A percentile compares a stretch with the other conserved stretches of the same genome.
phyloP scores from a whole-genome alignment of 306 rosid genomes.

The Lathyrus oleraceus region DNA sequence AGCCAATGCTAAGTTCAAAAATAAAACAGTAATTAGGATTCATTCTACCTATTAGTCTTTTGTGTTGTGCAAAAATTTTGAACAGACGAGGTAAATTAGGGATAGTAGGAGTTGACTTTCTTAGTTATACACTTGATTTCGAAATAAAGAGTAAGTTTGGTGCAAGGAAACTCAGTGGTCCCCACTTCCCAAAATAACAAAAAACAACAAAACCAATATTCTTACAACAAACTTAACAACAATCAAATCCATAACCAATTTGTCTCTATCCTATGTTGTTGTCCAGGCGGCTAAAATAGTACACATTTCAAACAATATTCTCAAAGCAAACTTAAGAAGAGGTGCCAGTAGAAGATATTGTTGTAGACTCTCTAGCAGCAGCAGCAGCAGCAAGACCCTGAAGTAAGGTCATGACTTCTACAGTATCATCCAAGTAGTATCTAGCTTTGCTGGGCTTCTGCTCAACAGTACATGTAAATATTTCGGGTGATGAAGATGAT shows the following conservation, averaged over 20 bases:
- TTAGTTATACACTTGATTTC: too few relatives aligned
- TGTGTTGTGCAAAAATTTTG: too few relatives aligned
- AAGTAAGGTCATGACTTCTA: conserved; percentile 68
- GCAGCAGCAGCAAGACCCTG: conserved; percentile 54
- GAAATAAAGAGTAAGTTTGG: too few relatives aligned
- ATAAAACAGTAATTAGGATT: too few relatives aligned
- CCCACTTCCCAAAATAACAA: not conserved
- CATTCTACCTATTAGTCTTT: too few relatives aligned
- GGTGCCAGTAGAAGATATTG: conserved; percentile 36
- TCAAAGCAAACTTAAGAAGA: conserved; percentile 41
- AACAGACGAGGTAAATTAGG: too few relatives aligned
- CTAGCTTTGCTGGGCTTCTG: conserved; percentile 95
- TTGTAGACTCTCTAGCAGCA: conserved; percentile 40
- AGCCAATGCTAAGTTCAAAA: too few relatives aligned
- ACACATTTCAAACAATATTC: conserved; percentile 37
- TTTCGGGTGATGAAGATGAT: conserved; percentile 52
- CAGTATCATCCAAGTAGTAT: conserved; percentile 76
- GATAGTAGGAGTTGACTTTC: too few relatives aligned
- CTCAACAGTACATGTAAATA: conserved; percentile 90
- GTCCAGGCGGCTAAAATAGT: not conserved
- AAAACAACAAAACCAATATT: too few relatives aligned
- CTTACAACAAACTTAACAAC: not conserved
- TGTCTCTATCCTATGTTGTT: conserved; percentile 28
- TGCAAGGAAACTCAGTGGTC: too few relatives aligned
- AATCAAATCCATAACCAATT: conserved; percentile 20